These are phyloP conservation scores for Corylus americana DNA, from an alignment of 306 rosid genomes.

Conservation along the genomic window DNA sequence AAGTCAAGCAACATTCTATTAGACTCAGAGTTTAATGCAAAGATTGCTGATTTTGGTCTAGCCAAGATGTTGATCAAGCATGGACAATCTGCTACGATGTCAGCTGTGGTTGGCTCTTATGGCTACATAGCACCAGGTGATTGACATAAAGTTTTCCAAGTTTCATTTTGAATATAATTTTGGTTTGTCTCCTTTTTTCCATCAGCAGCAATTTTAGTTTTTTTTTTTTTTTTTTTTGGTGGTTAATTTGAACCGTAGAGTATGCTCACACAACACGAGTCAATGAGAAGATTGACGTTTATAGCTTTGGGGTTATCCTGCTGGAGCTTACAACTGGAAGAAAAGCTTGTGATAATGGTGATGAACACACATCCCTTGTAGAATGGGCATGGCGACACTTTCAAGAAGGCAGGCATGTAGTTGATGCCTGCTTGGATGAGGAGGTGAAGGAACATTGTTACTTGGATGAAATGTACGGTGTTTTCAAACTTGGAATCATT, in stretches of 20 bases:
- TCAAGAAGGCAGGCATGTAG: slow-evolving; percentile 37
- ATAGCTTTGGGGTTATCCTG: slow-evolving; percentile 69
- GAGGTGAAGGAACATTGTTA: slow-evolving; percentile 47
- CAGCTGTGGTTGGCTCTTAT: slow-evolving; percentile 70
- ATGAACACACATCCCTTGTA: slow-evolving; percentile 58
- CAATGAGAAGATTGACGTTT: slow-evolving; percentile 70
- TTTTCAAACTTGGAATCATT: slow-evolving; percentile 60
- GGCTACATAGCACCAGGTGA: slow-evolving; percentile 98
- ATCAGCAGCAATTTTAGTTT: neutral
- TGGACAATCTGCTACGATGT: slow-evolving; percentile 71
- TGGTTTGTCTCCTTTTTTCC: neutral
- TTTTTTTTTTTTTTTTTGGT: slow-evolving; percentile 2
- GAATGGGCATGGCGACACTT: slow-evolving; percentile 60
- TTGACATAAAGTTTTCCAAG: neutral
- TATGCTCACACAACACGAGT: slow-evolving; percentile 51
- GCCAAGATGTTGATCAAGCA: slow-evolving; percentile 70
- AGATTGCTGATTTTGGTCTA: slow-evolving; percentile 85
- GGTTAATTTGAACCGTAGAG: slow-evolving; percentile 42
- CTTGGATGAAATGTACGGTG: slow-evolving; percentile 51
- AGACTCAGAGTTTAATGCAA: slow-evolving; percentile 68
- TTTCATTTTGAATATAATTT: neutral
- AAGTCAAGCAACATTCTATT: slow-evolving; percentile 78
- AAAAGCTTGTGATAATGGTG: slow-evolving; percentile 53
- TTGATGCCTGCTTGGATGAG: slow-evolving; percentile 50
- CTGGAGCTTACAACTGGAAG: slow-evolving; percentile 65